Conservation (phyloP, 371 early-diverging fungal genomes). For the Mucor plumbeus region DNA sequence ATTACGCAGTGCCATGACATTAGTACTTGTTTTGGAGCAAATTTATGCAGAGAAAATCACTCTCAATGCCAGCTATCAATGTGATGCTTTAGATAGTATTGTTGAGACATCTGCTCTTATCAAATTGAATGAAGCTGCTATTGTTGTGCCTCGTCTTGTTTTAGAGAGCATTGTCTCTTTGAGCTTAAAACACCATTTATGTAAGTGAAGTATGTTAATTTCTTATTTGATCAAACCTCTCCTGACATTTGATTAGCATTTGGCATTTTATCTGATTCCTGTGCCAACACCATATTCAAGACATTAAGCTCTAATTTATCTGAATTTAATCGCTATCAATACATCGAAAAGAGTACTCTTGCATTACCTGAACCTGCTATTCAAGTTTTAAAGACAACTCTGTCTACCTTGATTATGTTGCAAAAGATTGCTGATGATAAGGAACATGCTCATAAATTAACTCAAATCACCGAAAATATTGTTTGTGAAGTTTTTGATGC, state of each 20-base stretch:
- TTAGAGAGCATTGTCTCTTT: conserved; percentile 25
- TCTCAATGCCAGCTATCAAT: conserved; percentile 8
- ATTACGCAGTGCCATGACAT: conserved; percentile 14
- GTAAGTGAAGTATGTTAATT: conserved; percentile 12
- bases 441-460: background rate
- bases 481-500: conserved; percentile 37
- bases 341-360: background rate
- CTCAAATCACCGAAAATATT: background rate
- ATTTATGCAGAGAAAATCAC: conserved; percentile 15
- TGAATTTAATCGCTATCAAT: conserved; percentile 26
- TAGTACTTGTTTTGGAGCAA: conserved; percentile 20
- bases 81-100: conserved; percentile 10
- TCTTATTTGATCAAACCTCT: background rate
- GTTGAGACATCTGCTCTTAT: conserved; percentile 2
- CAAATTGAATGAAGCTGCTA: conserved; percentile 9
- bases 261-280: conserved; percentile 14
- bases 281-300: background rate
- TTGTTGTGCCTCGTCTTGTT: conserved; percentile 18
- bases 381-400: conserved; percentile 13
- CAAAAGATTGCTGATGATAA: conserved; percentile 8
- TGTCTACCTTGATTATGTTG: conserved; percentile 28
- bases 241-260: conserved; percentile 4
- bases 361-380: conserved; percentile 19
- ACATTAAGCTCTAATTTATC: conserved; percentile 5
- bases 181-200: conserved; percentile 15